These are phyloP conservation scores for Rhamnella rubrinervis DNA, from an alignment of 331 rosid genomes.

Conservation along the genomic window DNA sequence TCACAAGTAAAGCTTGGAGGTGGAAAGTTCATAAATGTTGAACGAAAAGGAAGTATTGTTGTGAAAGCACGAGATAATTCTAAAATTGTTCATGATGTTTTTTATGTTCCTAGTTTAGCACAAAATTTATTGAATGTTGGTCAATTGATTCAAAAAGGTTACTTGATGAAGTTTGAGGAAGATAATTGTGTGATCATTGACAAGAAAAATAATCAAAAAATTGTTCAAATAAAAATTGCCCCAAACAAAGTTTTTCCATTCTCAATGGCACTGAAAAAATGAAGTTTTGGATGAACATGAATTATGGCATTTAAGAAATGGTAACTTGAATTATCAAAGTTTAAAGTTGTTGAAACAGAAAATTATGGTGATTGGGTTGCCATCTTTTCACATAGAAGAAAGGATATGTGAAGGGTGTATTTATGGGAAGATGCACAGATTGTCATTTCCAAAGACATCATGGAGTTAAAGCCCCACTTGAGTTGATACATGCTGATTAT, in stretches of 20 bases:
- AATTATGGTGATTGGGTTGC: neutral
- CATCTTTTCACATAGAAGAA: neutral
- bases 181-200: too few species aligned
- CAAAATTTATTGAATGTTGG: neutral
- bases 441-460: neutral
- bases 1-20: neutral
- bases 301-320: too few species aligned
- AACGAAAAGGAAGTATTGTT: neutral
- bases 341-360: neutral
- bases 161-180: too few species aligned
- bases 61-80: too few species aligned
- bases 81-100: neutral
- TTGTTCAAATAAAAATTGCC: too few species aligned
- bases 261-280: neutral
- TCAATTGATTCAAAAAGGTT: too few species aligned
- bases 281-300: too few species aligned
- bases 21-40: neutral
- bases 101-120: conserved; percentile 3
- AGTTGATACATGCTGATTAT: neutral
- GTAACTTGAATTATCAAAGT: too few species aligned
- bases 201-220: too few species aligned
- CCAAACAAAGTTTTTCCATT: neutral
- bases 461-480: neutral
- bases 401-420: conserved; percentile 4
- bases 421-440: neutral